phyloP scores from a whole-genome alignment of 1,139 yeast species.

The Komagataea norvegica region DNA sequence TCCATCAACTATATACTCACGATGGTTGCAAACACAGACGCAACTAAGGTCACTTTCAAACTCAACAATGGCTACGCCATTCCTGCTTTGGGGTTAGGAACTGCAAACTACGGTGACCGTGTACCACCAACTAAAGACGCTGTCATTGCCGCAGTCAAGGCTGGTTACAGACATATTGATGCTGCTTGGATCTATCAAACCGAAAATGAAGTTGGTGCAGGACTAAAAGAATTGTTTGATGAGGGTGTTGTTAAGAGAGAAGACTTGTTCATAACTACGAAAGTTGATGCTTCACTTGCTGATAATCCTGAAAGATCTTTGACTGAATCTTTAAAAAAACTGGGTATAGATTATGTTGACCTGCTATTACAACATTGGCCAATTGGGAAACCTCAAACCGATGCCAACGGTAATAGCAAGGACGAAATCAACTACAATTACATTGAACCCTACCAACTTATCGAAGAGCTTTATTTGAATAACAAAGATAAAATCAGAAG shows the following conservation, averaged over 20 bases:
- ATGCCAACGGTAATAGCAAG: conserved; percentile 19
- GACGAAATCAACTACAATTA: conserved; percentile 27
- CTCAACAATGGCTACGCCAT: conserved; percentile 47
- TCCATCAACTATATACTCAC: no score
- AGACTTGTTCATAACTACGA: conserved; percentile 54
- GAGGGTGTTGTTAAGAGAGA: conserved; percentile 48
- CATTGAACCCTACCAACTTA: conserved; percentile 41
- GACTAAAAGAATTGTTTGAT: conserved; percentile 41
- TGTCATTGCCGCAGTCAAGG: conserved; percentile 43
- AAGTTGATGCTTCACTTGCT: conserved; percentile 48
- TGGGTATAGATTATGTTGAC: conserved; percentile 54
- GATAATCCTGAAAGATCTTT: conserved; percentile 33
- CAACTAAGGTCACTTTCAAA: conserved; percentile 31
- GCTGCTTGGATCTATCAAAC: conserved; percentile 50
- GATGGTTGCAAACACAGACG: no score
- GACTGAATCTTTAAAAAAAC: conserved; percentile 34
- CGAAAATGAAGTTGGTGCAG: conserved; percentile 46
- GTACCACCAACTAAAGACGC: conserved; percentile 31
- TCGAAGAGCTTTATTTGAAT: conserved; percentile 40
- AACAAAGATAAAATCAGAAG: conserved; percentile 40
- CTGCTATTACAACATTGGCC: conserved; percentile 61
- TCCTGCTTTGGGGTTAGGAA: conserved; percentile 59
- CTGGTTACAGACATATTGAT: conserved; percentile 50
- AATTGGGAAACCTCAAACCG: conserved; percentile 38
- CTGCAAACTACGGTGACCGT: conserved; percentile 40